Base-by-base conservation (phyloP, 768 basidiomycete genomes). In the Auricularia sp. region DNA sequence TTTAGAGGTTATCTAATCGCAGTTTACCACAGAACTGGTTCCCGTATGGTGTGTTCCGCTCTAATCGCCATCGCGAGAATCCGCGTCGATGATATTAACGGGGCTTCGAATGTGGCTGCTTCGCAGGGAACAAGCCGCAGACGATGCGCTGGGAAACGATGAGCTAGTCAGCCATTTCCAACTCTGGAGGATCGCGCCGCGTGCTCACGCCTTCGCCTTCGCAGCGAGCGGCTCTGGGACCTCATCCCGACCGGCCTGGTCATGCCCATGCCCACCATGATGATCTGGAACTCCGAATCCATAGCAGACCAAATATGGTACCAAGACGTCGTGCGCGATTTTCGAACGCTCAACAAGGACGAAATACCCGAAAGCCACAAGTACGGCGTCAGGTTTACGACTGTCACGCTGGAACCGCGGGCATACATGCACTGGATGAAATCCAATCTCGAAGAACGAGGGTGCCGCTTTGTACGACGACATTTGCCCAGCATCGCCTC, bases 391-490 rank as follows among this genome's bases (percentile, higher is more conserved):
- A 73, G 70, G 14, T 86, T 78, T 69, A 73, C 75, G 61, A 81
- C 83, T 0, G 75, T 80, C 68, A 80, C 81, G 42, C 72, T 83
- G 47, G 79, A 84, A 67, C 83, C 84, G 0, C 76, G 79, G 16
- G 67, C 72, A 36, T 87, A 86, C 71, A 74, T 83, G 35, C 77
- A 75, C 1, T 80, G 82, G 79, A 73, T 87, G 13, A 77, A 78
- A 64, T 68, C 72, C 3, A 51, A 51, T 14, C 18, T 21, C 18
- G 47, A 51, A 51, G 47, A 51, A 51, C 21, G 72, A 79, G 65
- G 79, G 79, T 13, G 81, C 82, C 42, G 72, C 72, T 11, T 79
- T 87, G 70, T 79, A 54, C 77, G 77, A 64, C 75, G 73, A 42
- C 69, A 75, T 29, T 70, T 86, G 24, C 72, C 69, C 29, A 79